Evolutionary conservation across 2,329 filamentous ascomycete genomes (phyloP).

Genomic region (Blumeria graminis): DNA sequence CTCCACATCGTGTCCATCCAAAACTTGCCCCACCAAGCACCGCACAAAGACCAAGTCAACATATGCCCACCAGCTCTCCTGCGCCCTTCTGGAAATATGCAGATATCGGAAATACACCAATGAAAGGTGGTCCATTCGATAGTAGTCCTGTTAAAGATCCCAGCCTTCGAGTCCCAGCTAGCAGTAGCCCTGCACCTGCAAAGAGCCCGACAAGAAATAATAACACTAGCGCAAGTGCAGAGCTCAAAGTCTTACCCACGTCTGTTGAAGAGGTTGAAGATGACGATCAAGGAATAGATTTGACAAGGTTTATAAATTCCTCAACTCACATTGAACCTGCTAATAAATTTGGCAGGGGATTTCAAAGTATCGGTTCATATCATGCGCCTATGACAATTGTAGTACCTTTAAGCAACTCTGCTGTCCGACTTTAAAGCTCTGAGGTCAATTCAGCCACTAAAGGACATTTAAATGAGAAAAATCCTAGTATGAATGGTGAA

Average conservation of each 20-base stretch:
- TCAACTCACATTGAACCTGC: conserved; percentile 3
- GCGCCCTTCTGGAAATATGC: conserved; percentile 79
- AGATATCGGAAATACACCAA: conserved; percentile 49
- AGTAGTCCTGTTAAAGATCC: conserved; percentile 30
- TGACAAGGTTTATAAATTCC: conserved; percentile 10
- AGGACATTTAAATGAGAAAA: too few relatives aligned
- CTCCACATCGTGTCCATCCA: conserved; percentile 48
- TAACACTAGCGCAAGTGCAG: neutral
- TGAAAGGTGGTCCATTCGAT: conserved; percentile 27
- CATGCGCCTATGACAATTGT: conserved; percentile 17
- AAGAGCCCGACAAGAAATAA: conserved; percentile 12
- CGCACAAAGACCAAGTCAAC: conserved; percentile 56
- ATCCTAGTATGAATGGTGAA: too few relatives aligned
- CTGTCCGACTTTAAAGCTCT: neutral
- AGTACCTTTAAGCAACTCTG: neutral
- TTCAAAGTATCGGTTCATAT: conserved; percentile 39
- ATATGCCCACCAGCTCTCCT: conserved; percentile 66
- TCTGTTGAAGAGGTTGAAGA: conserved; percentile 12
- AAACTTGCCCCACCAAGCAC: conserved; percentile 59
- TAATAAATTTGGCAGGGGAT: conserved; percentile 21
- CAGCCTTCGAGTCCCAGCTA: conserved; percentile 14
- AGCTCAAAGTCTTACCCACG: conserved; percentile 6
- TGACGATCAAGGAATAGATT: conserved; percentile 13
- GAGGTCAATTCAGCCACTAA: too few relatives aligned
- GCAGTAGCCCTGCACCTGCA: conserved; percentile 29